Conservation (phyloP, 2,329 filamentous ascomycete genomes). For the Fusarium compactum region DNA sequence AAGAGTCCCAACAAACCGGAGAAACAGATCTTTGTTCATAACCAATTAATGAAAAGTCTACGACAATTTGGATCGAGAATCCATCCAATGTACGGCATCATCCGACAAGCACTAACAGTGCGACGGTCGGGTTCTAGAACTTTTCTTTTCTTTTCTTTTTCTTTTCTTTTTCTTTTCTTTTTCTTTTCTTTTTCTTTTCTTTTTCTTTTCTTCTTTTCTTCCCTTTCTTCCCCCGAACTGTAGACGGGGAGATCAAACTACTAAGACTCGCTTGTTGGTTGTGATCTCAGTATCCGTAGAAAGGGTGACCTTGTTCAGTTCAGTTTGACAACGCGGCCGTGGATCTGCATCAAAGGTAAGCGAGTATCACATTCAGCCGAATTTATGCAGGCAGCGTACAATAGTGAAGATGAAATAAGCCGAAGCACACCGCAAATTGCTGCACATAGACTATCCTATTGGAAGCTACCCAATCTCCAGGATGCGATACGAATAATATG, state of each 20-base stretch:
- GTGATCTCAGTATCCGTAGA: neutral
- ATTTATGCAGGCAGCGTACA: conserved; percentile 1
- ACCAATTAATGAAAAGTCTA: neutral
- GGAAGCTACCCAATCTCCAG: neutral
- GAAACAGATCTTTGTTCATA: neutral
- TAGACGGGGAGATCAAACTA: neutral
- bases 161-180: neutral
- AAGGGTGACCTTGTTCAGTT: neutral
- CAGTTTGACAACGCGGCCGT: conserved; percentile 5
- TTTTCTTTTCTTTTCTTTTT: conserved; percentile 1
- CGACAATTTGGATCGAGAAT: neutral
- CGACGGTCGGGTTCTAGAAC: conserved; percentile 38
- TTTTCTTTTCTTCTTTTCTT: neutral
- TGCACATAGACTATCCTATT: neutral
- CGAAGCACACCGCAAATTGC: neutral
- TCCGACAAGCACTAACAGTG: conserved; percentile 27
- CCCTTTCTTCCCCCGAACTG: neutral
- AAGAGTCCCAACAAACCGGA: neutral
- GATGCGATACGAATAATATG: neutral
- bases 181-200: too few species aligned
- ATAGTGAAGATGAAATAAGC: neutral
- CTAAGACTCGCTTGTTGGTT: neutral
- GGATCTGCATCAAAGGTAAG: conserved; percentile 2
- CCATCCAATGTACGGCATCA: conserved; percentile 24
- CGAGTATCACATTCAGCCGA: conserved; percentile 25